Conservation (phyloP, 2,329 filamentous ascomycete genomes). For the Nothophoma quercina region DNA sequence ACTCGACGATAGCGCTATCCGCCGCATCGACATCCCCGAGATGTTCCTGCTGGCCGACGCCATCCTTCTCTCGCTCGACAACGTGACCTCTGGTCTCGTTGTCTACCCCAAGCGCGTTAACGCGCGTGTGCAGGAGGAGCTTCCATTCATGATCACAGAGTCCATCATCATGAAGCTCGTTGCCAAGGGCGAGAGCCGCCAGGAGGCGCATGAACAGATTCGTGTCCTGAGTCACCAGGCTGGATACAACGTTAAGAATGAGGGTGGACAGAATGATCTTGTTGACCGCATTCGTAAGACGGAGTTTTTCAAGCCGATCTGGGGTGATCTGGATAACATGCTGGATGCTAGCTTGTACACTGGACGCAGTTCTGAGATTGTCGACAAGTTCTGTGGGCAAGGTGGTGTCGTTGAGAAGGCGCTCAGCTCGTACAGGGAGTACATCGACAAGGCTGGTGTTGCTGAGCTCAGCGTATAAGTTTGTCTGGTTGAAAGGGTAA, state of each 20-base stretch:
- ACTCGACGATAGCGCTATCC: constrained; percentile 78
- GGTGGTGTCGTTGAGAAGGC: constrained; percentile 36
- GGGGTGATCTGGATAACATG: constrained; percentile 72
- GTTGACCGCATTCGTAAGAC: constrained; percentile 77
- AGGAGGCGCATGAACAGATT: constrained; percentile 88
- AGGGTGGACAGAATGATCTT: constrained; percentile 81
- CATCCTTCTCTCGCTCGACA: constrained; percentile 73
- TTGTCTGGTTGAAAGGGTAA: too few species aligned
- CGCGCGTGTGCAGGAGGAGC: constrained; percentile 71
- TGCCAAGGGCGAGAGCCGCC: constrained; percentile 73
- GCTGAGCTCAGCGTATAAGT: constrained; percentile 44
- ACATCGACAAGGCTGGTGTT: constrained; percentile 45
- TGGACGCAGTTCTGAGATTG: constrained; percentile 56
- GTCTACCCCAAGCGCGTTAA: constrained; percentile 78
- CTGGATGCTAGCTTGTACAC: constrained; percentile 69
- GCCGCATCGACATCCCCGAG: constrained; percentile 61
- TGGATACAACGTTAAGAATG: constrained; percentile 71
- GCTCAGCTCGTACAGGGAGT: constrained; percentile 62
- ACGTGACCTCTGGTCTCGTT: constrained; percentile 76
- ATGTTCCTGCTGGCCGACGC: constrained; percentile 59
- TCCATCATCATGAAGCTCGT: constrained; percentile 70
- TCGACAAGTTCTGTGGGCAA: constrained; percentile 33
- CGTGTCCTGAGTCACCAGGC: constrained; percentile 81
- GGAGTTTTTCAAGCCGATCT: constrained; percentile 77
- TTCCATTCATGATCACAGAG: constrained; percentile 85